phyloP scores from a whole-genome alignment of 2,329 filamentous ascomycete genomes.

The Tympanopsis confertula region DNA sequence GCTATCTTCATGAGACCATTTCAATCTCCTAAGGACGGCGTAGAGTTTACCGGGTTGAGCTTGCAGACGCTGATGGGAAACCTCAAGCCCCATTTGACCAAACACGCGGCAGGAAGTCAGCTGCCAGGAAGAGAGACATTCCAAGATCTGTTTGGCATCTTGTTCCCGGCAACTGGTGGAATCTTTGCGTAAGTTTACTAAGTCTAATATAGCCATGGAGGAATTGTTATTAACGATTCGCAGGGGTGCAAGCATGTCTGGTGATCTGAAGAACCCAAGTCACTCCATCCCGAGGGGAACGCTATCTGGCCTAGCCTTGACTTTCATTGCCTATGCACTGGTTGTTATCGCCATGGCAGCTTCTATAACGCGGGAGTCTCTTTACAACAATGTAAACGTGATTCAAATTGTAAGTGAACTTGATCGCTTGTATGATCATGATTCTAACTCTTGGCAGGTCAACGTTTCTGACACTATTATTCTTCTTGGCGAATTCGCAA shows the following conservation, averaged over 20 bases:
- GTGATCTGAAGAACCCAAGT: constrained; percentile 71
- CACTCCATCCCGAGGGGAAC: constrained; percentile 79
- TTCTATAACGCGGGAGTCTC: constrained; percentile 62
- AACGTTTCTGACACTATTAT: constrained; percentile 66
- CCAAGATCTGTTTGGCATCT: constrained; percentile 72
- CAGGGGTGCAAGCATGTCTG: constrained; percentile 79
- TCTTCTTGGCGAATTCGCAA: constrained; percentile 71
- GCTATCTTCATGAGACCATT: constrained; percentile 60
- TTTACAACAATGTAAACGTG: constrained; percentile 66
- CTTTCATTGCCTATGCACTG: constrained; percentile 63
- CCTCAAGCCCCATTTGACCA: constrained; percentile 54
- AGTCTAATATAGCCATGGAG: constrained; percentile 45
- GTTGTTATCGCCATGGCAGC: constrained; percentile 71
- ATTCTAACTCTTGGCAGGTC: too few relatives aligned
- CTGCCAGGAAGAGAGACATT: constrained; percentile 58
- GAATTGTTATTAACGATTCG: too few relatives aligned
- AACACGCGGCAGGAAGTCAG: constrained; percentile 48
- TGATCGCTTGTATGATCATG: too few relatives aligned
- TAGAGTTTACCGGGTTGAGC: constrained; percentile 71
- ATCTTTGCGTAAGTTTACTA: constrained; percentile 42
- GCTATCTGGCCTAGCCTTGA: constrained; percentile 63
- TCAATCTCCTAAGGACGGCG: constrained; percentile 42
- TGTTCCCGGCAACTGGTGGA: constrained; percentile 62
- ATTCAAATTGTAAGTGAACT: too few relatives aligned
- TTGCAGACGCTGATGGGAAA: constrained; percentile 62